These are phyloP conservation scores for Camellia oleifera DNA, from an alignment of 179 eudicot genomes.

Conservation along the genomic window DNA sequence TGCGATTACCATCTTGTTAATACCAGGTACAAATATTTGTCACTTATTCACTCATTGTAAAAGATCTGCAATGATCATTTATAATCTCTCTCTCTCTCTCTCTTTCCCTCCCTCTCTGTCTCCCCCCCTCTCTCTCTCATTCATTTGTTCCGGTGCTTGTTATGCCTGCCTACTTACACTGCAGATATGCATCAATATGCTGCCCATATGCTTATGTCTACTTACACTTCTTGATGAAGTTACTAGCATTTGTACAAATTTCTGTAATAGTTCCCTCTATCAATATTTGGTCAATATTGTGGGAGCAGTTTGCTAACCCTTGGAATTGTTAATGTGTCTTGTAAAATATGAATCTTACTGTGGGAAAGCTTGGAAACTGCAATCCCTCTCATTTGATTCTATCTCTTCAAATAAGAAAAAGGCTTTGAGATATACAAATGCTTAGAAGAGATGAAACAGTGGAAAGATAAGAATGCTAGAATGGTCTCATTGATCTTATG, in stretches of 20 bases:
- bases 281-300: not conserved
- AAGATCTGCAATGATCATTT: not conserved
- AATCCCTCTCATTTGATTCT: not conserved
- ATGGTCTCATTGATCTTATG: not conserved
- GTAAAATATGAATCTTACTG: not conserved
- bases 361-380: not conserved
- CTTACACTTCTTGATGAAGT: not conserved
- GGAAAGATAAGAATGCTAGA: not conserved
- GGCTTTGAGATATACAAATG: not conserved
- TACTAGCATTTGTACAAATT: not conserved
- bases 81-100: not conserved
- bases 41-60: not conserved
- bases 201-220: not conserved
- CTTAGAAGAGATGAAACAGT: not conserved
- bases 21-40: constrained; percentile 62
- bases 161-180: not conserved
- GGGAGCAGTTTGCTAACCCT: not conserved
- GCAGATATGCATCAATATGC: not conserved
- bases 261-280: not conserved
- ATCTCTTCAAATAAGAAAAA: not conserved
- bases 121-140: not conserved
- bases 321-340: not conserved
- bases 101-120: not conserved
- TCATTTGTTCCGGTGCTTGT: not conserved
- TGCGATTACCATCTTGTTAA: constrained; percentile 76